A percentile compares a stretch with the other conserved stretches of the same genome.
Conservation (phyloP, 306 rosid genomes). For the Begonia peltatifolia region DNA sequence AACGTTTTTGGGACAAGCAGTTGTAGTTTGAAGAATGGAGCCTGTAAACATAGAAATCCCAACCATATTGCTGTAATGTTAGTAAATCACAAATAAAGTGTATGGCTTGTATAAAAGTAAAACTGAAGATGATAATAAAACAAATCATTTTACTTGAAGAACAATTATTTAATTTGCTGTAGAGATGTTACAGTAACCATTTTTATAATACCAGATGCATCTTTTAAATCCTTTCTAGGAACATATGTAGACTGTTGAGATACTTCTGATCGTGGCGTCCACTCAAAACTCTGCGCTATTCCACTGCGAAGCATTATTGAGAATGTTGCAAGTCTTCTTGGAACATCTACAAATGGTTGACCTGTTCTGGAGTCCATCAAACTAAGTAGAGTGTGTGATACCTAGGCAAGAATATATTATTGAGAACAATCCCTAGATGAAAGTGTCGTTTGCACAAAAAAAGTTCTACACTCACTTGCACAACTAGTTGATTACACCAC, state of each 20-base stretch:
- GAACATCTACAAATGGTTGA: constrained; percentile 54
- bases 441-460: constrained; percentile 5
- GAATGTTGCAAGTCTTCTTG: constrained; percentile 45
- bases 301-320: constrained; percentile 86
- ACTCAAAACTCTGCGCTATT: constrained; percentile 50
- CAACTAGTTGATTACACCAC: constrained; percentile 93
- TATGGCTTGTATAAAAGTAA: background rate
- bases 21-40: constrained; percentile 23
- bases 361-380: constrained; percentile 65
- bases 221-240: constrained; percentile 31
- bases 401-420: constrained; percentile 38
- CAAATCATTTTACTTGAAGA: background rate
- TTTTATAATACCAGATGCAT: constrained; percentile 39
- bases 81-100: background rate
- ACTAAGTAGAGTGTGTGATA: constrained; percentile 89
- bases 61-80: too few species aligned
- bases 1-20: constrained; percentile 54
- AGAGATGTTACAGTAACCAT: background rate
- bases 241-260: constrained; percentile 27
- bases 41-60: constrained; percentile 55
- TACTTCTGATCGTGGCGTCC: constrained; percentile 34
- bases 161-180: background rate
- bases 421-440: constrained; percentile 21
- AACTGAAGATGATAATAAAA: too few species aligned
- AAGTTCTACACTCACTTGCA: constrained; percentile 53